Base-by-base conservation (phyloP, 768 basidiomycete genomes). In the Hygrocybe coccinea region DNA sequence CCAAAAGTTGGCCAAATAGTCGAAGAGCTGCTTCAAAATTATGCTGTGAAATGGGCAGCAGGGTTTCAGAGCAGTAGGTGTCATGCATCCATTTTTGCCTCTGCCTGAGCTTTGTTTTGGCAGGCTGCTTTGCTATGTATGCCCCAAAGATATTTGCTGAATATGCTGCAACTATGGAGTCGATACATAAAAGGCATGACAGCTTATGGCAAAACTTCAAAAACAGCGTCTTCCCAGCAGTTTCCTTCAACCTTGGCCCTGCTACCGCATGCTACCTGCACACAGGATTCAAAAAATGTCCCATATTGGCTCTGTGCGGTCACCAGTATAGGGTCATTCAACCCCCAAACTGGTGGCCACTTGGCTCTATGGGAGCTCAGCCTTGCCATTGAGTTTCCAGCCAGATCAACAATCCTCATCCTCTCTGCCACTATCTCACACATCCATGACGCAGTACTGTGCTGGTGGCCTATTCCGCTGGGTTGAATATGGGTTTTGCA, bases 401-500 rank as follows among this genome's bases (percentile, higher is more conserved):
- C 58, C 21, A 64, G 64, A 19, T 35, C 60, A 8, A 60, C 62
- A 5, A 57, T 62, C 34, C 45, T 66, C 19, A 53, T 66, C 19
- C 66, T 62, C 2, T 65, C 64, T 7, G 62, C 64, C 34, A 19
- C 57, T 19, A 19, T 65, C 22, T 25, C 36, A 5, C 64, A 65
- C 48, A 53, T 60, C 62, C 1, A 25, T 67, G 44, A 63, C 60
- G 2, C 65, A 66, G 38, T 67, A 64, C 53, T 47, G 56, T 22
- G 58, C 65, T 9, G 65, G 63, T 9, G 62, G 64, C 3, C 41
- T 67, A 2, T 62, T 63, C 49, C 56, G 66, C 2, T 67, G 63
- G 61, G 60, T 60, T 2, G 29, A 55, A 1, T 60, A 63, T 47
- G 65, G 65, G 19, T 50, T 24, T 34, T n/a, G 24, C 33, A 21